These are phyloP conservation scores for Fusarium poae DNA, from an alignment of 2,329 filamentous ascomycete genomes.

Conservation along the genomic window DNA sequence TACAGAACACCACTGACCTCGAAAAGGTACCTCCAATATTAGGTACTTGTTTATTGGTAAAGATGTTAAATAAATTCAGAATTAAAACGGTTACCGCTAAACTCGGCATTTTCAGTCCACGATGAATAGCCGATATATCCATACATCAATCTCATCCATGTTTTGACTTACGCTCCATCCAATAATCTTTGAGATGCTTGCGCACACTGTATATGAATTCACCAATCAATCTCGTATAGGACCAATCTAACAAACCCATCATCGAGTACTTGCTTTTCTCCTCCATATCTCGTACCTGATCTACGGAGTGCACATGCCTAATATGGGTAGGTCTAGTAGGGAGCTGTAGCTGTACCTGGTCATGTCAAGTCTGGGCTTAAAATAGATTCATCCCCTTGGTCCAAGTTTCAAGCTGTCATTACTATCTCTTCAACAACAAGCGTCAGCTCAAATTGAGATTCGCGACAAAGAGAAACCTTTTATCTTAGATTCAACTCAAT, in stretches of 20 bases:
- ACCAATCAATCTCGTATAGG: slow-evolving; percentile 27
- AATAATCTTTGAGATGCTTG: slow-evolving; percentile 21
- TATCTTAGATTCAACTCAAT: background rate
- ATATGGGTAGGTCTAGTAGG: background rate
- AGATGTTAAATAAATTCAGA: background rate
- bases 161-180: slow-evolving; percentile 14
- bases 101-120: background rate
- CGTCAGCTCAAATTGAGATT: background rate
- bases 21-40: no score
- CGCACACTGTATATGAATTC: slow-evolving; percentile 21
- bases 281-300: slow-evolving; percentile 30
- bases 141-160: background rate
- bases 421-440: background rate
- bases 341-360: background rate
- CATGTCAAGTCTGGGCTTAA: slow-evolving; percentile 29
- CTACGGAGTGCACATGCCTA: slow-evolving; percentile 4
- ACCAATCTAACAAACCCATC: background rate
- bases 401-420: slow-evolving; percentile 10
- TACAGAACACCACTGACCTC: background rate
- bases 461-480: background rate
- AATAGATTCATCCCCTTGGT: slow-evolving; percentile 26
- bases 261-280: no score
- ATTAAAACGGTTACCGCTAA: background rate
- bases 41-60: background rate
- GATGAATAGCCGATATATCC: background rate